A percentile compares a stretch with the other conserved stretches of the same genome.
phyloP scores from a whole-genome alignment of 202 grass and related monocot species.

The Bolboschoenoplectus hybrid region DNA sequence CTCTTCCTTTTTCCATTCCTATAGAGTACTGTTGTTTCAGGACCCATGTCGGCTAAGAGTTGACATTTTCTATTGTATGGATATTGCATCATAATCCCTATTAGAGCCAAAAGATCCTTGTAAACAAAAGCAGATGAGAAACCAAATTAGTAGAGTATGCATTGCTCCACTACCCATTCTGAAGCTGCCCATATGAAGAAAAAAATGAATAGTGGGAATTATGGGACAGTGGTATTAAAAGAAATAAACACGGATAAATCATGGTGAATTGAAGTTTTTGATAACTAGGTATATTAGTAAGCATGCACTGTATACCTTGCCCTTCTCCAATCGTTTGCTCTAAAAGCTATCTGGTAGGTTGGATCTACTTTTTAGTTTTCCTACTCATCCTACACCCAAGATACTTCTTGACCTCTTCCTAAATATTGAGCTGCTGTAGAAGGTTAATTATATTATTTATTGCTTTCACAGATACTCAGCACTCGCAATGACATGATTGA shows the following conservation, averaged over 20 bases:
- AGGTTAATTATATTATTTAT: constrained; percentile 10
- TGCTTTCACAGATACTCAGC: constrained; percentile 31
- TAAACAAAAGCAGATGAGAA: constrained; percentile 12
- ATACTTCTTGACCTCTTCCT: not conserved
- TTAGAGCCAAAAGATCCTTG: constrained; percentile 16
- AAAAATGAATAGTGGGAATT: not conserved
- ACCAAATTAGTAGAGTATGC: constrained; percentile 13
- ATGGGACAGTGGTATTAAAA: not conserved
- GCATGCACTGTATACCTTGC: not conserved
- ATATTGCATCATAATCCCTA: not conserved
- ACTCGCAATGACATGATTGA: not conserved
- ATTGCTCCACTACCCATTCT: not conserved
- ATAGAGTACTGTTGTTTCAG: constrained; percentile 3
- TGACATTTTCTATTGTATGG: constrained; percentile 4
- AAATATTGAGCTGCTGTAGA: not conserved
- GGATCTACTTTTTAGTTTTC: not conserved
- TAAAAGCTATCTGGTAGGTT: not conserved
- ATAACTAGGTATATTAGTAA: not conserved
- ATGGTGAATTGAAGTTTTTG: not conserved
- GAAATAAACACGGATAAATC: not conserved
- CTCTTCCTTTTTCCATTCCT: not conserved
- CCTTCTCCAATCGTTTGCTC: not conserved
- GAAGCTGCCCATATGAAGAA: not conserved
- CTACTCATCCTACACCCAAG: not conserved
- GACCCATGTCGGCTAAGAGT: not conserved